phyloP scores from a whole-genome alignment of 495 filamentous ascomycete genomes.

The Daldinia vernicosa region DNA sequence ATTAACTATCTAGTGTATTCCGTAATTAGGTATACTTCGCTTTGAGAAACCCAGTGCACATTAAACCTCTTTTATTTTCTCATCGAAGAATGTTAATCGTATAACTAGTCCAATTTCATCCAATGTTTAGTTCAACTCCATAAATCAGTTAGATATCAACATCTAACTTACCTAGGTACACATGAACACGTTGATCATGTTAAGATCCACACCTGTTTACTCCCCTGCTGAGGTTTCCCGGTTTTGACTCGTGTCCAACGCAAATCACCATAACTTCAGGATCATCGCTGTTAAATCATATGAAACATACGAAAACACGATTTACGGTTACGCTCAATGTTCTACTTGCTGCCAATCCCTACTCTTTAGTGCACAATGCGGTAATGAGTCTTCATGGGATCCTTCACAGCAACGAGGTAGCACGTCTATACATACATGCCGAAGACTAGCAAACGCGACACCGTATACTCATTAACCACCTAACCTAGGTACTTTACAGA shows the following conservation, averaged over 20 bases:
- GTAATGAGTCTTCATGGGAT: not conserved
- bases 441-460: too few relatives aligned
- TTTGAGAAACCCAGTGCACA: too few relatives aligned
- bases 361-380: not conserved
- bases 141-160: not conserved
- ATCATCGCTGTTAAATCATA: constrained; percentile 4
- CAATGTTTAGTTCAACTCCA: too few relatives aligned
- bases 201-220: constrained; percentile 12
- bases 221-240: constrained; percentile 6
- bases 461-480: too few relatives aligned
- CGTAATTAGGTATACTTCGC: too few relatives aligned
- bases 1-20: too few relatives aligned
- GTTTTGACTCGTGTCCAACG: constrained; percentile 29
- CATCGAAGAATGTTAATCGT: too few relatives aligned
- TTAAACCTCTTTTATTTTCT: too few relatives aligned
- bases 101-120: too few relatives aligned
- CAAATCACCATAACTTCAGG: not conserved
- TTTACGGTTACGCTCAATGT: not conserved
- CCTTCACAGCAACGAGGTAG: not conserved
- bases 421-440: too few relatives aligned
- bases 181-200: constrained; percentile 11
- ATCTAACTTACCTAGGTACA: not conserved
- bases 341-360: not conserved
- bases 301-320: not conserved
- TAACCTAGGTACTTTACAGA: not conserved